Base-by-base conservation (phyloP, 176 grass and related monocot species). In the Zoysia pacifica region DNA sequence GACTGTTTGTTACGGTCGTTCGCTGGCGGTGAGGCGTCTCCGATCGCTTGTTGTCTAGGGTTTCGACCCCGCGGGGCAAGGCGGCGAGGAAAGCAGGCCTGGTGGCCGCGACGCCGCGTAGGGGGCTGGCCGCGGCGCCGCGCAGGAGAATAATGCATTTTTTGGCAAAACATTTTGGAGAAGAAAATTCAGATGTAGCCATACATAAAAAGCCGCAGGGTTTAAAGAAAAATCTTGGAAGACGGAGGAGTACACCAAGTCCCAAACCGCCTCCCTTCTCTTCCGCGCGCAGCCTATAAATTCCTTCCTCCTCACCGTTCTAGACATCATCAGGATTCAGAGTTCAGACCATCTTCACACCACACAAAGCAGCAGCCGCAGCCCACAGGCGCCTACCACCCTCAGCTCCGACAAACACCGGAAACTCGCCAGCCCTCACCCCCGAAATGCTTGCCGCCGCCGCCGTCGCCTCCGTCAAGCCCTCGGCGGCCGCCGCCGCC, bases 401-500 rank as follows among this genome's bases (percentile, higher is more conserved):
- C 9, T 2, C 19, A 28, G 28, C 70, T 49, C 46, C 37, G 40
- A 12, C 69, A 75, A 70, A 20, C 42, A 13, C 64, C 42, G 28
- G 55, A 0, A 16, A 9, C 6, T 58, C 46, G 62, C 48, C 54
- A 40, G 45, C 44, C 38, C 82, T 20, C 78, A 6, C 68, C 47
- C 51, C 61, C 61, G 69, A 36, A 68, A 89, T 86, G 87, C 40
- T 86, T 13, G 67, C 67, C 78, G 78, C 82, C 87, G 44, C 20
- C 78, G 78, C 82, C 87, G 44, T 15, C 78, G 10, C 78, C 60
- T 81, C 87, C 73, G 79, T 86, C 39, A 90, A 62, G 87, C 51
- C 72, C 20, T 86, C 83, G 15, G 53, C 73, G 51, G 46, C 82
- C 55, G 18, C 40, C 16, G 40, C 54, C 0, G 16, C 13, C 9